Base-by-base conservation (phyloP, 1,139 yeast genomes). In the Hansenula anomala region DNA sequence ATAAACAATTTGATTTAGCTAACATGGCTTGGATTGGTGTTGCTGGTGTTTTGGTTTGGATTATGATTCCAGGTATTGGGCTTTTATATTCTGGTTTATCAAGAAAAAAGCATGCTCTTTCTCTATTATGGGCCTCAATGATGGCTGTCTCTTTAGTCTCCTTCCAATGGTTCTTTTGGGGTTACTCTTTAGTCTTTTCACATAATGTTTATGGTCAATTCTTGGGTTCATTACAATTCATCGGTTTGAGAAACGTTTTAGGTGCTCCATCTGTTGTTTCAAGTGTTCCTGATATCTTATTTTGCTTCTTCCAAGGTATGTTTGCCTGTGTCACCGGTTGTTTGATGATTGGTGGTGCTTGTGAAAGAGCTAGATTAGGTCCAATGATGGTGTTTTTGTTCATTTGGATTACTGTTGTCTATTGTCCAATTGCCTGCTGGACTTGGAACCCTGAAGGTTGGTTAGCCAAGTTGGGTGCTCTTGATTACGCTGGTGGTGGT, bases 81-180 rank as follows among this genome's bases (percentile, higher is more conserved):
- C 67, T 90, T 38, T 69, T 89, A 46, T 90, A 90, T 64, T 85
- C 95, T 26, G 97, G 97, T 49, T 69, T 89, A 47, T 81, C 96
- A 10, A 78, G 97, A 63, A 89, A 89, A 63, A 87, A 88, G 65
- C 96, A 90, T 56, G 96, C 97, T 14, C 68, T 89, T 43, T 84
- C 96, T 11, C 70, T 90, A 41, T 67, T 90, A 44, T 90, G 96
- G 96, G 94, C 96, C n/a, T 81, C 95, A 4, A 68, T 90, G 59
- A 88, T 87, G 86, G 89, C 95, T 14, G 78, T 79, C 18, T 80
- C 92, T 52, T 67, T 90, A 28, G 78, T 89, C 7, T 67, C 83
- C 1, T 88, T 90, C 74, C 96, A 90, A 58, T 90, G 97, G 97
- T 90, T 88, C 64, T 88, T 88, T 68, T 88, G 97, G 96, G 97